phyloP scores from a whole-genome alignment of 2,329 filamentous ascomycete genomes.

The Xylariaceae sp. region DNA sequence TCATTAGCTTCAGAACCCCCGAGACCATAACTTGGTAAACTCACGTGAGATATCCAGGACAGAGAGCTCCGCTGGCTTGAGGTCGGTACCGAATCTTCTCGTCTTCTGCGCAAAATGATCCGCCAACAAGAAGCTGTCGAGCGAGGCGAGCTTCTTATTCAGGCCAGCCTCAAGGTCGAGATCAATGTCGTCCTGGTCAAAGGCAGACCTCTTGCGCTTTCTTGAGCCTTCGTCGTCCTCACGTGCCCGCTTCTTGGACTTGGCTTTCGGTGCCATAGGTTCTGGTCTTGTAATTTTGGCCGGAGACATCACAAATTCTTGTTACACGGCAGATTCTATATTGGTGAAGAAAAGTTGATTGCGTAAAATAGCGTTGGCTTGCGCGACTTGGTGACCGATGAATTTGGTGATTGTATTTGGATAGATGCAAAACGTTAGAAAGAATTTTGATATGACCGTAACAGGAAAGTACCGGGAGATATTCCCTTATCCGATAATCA shows the following conservation, averaged over 20 bases:
- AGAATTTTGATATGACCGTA: conserved; percentile 8
- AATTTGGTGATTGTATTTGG: not conserved
- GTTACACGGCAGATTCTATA: too few species aligned
- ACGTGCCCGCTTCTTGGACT: conserved; percentile 52
- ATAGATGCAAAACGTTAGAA: conserved; percentile 1
- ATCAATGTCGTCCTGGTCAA: conserved; percentile 49
- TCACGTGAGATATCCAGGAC: conserved; percentile 77
- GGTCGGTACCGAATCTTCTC: conserved; percentile 70
- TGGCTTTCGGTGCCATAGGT: conserved; percentile 22
- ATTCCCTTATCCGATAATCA: conserved; percentile 14
- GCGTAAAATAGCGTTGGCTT: too few species aligned
- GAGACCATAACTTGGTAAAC: conserved; percentile 12
- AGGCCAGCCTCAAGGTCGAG: conserved; percentile 68
- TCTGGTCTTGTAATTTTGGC: conserved; percentile 12
- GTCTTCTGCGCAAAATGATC: conserved; percentile 82
- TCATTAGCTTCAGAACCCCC: not conserved
- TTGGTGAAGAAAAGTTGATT: too few species aligned
- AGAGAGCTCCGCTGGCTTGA: conserved; percentile 79
- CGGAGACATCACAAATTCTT: conserved; percentile 13
- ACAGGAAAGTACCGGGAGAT: conserved; percentile 7
- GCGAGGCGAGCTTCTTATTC: conserved; percentile 74
- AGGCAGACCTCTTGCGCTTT: conserved; percentile 53
- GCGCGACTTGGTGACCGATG: too few species aligned
- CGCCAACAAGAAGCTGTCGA: conserved; percentile 79
- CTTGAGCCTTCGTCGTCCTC: conserved; percentile 36